These are phyloP conservation scores for Sugiyamaella pinicola DNA, from an alignment of 1,139 yeast genomes.

Conservation along the genomic window DNA sequence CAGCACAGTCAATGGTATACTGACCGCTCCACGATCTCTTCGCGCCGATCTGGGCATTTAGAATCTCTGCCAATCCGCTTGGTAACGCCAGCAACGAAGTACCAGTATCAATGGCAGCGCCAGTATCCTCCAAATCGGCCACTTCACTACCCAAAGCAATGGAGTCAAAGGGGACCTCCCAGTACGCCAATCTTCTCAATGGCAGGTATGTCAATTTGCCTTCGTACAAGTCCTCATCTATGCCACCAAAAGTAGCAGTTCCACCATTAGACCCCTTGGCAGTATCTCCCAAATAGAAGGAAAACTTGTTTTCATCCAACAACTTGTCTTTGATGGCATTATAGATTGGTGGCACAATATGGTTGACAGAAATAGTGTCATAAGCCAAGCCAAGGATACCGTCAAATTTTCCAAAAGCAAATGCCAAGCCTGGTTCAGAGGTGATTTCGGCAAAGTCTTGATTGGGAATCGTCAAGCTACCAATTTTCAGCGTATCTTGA, in stretches of 20 bases:
- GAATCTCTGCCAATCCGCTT: constrained; percentile 89
- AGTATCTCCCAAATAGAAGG: constrained; percentile 85
- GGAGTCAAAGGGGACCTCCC: constrained; percentile 95
- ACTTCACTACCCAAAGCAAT: constrained; percentile 88
- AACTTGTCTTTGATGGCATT: constrained; percentile 81
- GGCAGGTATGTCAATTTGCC: constrained; percentile 95
- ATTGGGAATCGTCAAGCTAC: constrained; percentile 78
- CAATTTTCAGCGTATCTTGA: constrained; percentile 75
- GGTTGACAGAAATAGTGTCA: constrained; percentile 84
- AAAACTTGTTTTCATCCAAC: constrained; percentile 80
- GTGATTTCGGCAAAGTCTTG: constrained; percentile 98
- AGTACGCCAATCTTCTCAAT: constrained; percentile 97
- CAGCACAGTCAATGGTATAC: constrained; percentile 85
- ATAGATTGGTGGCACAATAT: constrained; percentile 90
- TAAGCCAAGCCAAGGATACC: constrained; percentile 96
- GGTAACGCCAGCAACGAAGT: constrained; percentile 95
- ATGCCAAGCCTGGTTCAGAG: constrained; percentile 94
- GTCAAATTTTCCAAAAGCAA: constrained; percentile 95
- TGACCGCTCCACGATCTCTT: constrained; percentile 97
- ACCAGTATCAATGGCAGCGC: constrained; percentile 99
- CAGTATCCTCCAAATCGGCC: constrained; percentile 77
- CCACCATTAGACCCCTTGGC: constrained; percentile 77
- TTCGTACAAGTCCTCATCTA: constrained; percentile 67
- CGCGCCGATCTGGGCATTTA: constrained; percentile 95
- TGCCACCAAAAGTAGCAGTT: constrained; percentile 91